A percentile compares a stretch with the other conserved stretches of the same genome.
These are phyloP conservation scores for Umbelopsis sp. DNA, from an alignment of 192 early-diverging fungal species.

Conservation along the genomic window DNA sequence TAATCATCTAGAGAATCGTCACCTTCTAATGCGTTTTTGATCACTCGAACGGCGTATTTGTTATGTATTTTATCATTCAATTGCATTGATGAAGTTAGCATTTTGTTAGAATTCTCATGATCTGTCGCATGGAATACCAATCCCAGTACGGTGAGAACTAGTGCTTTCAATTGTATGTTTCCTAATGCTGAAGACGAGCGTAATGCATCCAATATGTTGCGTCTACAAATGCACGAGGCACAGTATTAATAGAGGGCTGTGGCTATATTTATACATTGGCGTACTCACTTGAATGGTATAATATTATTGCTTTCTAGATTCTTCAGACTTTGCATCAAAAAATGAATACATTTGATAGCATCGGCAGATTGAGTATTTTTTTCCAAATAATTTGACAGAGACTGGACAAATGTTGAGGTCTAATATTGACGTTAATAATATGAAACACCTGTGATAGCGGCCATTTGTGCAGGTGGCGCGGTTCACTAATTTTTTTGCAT, in stretches of 20 bases:
- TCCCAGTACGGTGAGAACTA: constrained; percentile 43
- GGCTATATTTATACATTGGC: not conserved
- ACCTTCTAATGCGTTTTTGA: not conserved
- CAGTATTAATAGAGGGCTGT: not conserved
- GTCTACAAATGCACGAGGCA: constrained; percentile 13
- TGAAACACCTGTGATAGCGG: not conserved
- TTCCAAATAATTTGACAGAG: not conserved
- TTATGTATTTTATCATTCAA: constrained; percentile 6
- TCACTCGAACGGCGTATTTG: constrained; percentile 3
- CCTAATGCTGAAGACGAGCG: constrained; percentile 31
- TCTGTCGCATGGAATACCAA: constrained; percentile 40
- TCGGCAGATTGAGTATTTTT: not conserved
- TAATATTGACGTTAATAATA: not conserved
- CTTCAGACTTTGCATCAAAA: not conserved
- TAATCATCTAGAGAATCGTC: too few relatives aligned
- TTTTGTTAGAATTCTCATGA: constrained; percentile 48
- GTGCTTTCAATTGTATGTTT: constrained; percentile 46
- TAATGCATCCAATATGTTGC: constrained; percentile 44
- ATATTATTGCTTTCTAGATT: not conserved
- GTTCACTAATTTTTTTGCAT: not conserved
- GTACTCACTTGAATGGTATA: constrained; percentile 4
- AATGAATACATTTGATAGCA: not conserved
- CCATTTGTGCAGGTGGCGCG: not conserved
- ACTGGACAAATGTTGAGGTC: not conserved
- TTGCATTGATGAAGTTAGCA: constrained; percentile 39